phyloP scores from a whole-genome alignment of 768 basidiomycete species.

The Mycena latifolia region DNA sequence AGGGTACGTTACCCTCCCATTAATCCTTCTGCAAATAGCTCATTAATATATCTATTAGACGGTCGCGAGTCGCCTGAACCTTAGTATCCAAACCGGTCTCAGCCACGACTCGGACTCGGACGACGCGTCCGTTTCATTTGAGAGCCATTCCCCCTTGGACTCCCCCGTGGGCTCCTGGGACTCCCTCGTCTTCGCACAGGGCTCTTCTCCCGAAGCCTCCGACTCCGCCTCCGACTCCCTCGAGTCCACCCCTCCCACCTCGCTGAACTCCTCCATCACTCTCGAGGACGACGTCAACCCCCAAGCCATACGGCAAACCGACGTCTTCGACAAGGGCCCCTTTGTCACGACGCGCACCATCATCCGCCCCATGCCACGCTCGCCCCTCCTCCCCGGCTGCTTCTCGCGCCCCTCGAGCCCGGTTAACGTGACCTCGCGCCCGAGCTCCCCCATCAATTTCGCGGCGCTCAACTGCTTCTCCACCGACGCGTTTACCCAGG shows the following conservation, averaged over 20 bases:
- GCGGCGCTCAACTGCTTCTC: conserved; percentile 49
- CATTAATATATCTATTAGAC: not conserved
- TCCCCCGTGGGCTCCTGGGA: conserved; percentile 16
- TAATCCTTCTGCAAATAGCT: not conserved
- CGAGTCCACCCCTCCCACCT: conserved; percentile 22
- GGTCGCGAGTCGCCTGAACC: not conserved
- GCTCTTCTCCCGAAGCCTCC: conserved; percentile 7
- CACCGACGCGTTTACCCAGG: conserved; percentile 46
- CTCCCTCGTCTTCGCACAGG: conserved; percentile 5
- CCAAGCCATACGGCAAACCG: conserved; percentile 26
- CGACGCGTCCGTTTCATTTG: not conserved
- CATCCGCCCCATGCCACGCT: conserved; percentile 48
- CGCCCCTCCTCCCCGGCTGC: conserved; percentile 35
- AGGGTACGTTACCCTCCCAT: not conserved
- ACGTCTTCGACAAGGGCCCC: conserved; percentile 45
- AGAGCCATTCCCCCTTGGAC: not conserved
- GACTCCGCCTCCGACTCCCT: conserved; percentile 13
- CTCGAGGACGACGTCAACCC: conserved; percentile 18
- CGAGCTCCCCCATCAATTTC: conserved; percentile 40
- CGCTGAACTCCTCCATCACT: conserved; percentile 5
- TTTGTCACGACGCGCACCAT: conserved; percentile 51
- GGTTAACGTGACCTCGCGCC: conserved; percentile 18
- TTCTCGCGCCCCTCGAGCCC: conserved; percentile 48
- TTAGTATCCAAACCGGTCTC: conserved; percentile 26
- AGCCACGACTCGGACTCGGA: not conserved